Evolutionary conservation across 2,329 filamentous ascomycete species (phyloP).

Genomic region (Hypoxylon sp.): DNA sequence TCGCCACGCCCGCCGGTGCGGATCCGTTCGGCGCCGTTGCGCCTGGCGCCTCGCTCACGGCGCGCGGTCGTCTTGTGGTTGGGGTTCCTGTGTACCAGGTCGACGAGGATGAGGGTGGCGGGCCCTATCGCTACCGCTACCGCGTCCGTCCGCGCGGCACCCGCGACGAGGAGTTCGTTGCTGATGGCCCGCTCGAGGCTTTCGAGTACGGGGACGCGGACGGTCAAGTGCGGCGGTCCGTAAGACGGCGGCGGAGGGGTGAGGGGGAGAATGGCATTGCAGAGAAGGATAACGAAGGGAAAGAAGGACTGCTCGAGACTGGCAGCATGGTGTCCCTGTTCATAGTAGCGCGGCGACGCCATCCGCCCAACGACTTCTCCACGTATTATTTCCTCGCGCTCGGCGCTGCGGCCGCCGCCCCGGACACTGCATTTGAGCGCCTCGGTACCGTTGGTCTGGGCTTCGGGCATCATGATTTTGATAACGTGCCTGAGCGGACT

Average conservation of each 20-base stretch:
- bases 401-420: slow-evolving; percentile 1
- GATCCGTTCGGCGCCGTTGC: slow-evolving; percentile 9
- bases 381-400: slow-evolving; percentile 7
- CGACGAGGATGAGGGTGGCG: no score
- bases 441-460: not conserved
- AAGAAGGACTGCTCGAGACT: not conserved
- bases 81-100: not conserved
- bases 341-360: not conserved
- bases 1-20: not conserved
- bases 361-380: not conserved
- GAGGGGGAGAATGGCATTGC: not conserved
- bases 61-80: slow-evolving; percentile 1
- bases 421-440: slow-evolving; percentile 3
- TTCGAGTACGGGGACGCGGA: slow-evolving; percentile 4
- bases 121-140: no score
- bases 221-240: not conserved
- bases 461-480: not conserved
- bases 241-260: not conserved
- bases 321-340: slow-evolving; percentile 1
- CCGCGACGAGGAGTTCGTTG: not conserved
- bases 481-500: not conserved
- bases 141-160: not conserved
- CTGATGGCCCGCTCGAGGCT: slow-evolving; percentile 6
- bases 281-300: not conserved
- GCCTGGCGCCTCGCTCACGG: slow-evolving; percentile 1